Evolutionary conservation across 169 alveolate genomes (phyloP), one percentile per base, ranked within the genome.

Genomic region (Plasmodium gonderi): DNA sequence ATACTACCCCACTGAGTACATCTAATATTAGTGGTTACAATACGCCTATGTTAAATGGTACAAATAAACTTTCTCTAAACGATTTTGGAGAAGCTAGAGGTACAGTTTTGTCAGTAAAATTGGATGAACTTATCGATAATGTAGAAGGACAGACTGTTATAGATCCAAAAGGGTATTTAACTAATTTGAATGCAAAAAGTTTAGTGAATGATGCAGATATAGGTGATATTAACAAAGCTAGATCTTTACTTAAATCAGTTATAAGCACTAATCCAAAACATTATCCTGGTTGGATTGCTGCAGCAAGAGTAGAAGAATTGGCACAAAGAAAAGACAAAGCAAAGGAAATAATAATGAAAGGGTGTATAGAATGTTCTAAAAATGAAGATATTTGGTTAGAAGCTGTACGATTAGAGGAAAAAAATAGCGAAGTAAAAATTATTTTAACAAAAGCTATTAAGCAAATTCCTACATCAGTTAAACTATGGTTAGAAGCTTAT

Each of bases 371-470:
- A 74, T 98, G 99, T 92, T 99, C 99, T 40, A 97, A 98, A 91
- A 97, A 96, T 91, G 99, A 99, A 91, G 99, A 99, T 96, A 97
- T 99, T 12, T 99, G 99, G 99, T 95, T 98, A 40, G 99, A 99
- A 96, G 99, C 99, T 9, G 99, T 99, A 12, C 97, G 99, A 44
- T 94, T 99, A 78, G 99, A 98, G 89, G 98, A 99, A 79, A 98
- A 99, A 11, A 2, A 45, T 4, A 98, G 97, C 67, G 96, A 98
- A 78, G 99, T 99, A 7, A 98, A 98, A 93, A 97, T 98, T 8
- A 97, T 99, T 23, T 92, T 99, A 54, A 99, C 99, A 2, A 97
- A 98, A 92, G 99, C 99, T 3, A 95, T 98, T 20, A 94, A 96
- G 49, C 91, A 91, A 83, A 95, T 96, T 29, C 99, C 99, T 8